Conservation (phyloP, 2,329 filamentous ascomycete genomes). For the Zymoseptoria brevis region DNA sequence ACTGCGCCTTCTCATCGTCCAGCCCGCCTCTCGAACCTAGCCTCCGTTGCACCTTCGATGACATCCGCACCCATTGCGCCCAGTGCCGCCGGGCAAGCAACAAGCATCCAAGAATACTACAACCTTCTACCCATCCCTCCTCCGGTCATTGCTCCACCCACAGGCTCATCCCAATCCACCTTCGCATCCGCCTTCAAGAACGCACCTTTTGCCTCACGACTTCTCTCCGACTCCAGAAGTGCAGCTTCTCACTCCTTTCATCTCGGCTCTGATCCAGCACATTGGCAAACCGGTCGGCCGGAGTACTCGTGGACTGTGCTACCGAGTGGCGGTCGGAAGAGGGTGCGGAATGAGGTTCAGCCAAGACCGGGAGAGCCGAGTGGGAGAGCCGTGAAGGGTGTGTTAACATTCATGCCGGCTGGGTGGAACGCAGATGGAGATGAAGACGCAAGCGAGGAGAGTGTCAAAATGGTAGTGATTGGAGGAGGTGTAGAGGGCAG, state of each 20-base stretch:
- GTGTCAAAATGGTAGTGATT: conserved; percentile 23
- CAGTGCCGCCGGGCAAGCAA: not conserved
- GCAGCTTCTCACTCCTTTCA: conserved; percentile 76
- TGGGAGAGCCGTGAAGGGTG: conserved; percentile 64
- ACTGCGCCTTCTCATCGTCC: not conserved
- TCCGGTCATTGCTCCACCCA: conserved; percentile 1
- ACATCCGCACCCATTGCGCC: conserved; percentile 7
- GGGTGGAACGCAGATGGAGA: conserved; percentile 1
- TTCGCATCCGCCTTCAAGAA: conserved; percentile 24
- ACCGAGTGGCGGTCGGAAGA: conserved; percentile 29
- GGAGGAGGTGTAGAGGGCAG: conserved; percentile 28
- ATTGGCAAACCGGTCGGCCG: conserved; percentile 29
- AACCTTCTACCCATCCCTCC: conserved; percentile 25
- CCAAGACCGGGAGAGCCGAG: conserved; percentile 47
- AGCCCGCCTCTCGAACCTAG: not conserved
- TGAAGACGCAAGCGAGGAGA: conserved; percentile 12
- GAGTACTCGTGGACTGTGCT: conserved; percentile 26
- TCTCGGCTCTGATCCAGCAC: conserved; percentile 62
- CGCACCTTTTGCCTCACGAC: conserved; percentile 54
- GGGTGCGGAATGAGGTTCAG: conserved; percentile 29
- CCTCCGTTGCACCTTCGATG: conserved; percentile 3
- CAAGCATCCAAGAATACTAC: conserved; percentile 28
- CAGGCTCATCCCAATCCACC: conserved; percentile 15
- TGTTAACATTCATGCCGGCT: conserved; percentile 63
- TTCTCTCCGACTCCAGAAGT: conserved; percentile 86